Conservation (phyloP, 2,329 filamentous ascomycete species). For the Lecanicillium sp. region DNA sequence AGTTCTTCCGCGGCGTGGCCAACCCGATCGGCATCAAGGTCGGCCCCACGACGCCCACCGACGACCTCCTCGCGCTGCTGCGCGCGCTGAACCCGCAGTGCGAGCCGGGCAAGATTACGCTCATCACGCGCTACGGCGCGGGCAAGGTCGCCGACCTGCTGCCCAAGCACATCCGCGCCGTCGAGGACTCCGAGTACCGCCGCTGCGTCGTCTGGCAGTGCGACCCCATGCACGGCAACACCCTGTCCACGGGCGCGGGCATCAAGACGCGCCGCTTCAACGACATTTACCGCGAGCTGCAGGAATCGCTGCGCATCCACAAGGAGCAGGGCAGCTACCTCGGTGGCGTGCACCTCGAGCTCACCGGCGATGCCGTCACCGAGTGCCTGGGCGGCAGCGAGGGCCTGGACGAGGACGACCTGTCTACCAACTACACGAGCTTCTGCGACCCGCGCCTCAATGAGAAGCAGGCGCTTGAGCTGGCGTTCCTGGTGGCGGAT, state of each 20-base stretch:
- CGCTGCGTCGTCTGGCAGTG: slow-evolving; percentile 86
- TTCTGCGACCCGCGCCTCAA: slow-evolving; percentile 95
- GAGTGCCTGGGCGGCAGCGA: slow-evolving; percentile 91
- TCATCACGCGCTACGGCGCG: slow-evolving; percentile 93
- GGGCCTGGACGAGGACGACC: slow-evolving; percentile 76
- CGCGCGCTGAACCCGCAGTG: slow-evolving; percentile 75
- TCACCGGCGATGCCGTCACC: slow-evolving; percentile 93
- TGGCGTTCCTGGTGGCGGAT: slow-evolving; percentile 88
- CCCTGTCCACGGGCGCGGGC: slow-evolving; percentile 59
- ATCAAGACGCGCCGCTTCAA: slow-evolving; percentile 91
- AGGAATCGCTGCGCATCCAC: slow-evolving; percentile 77
- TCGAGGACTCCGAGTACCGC: slow-evolving; percentile 66
- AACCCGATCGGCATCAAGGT: slow-evolving; percentile 98
- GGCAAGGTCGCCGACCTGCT: slow-evolving; percentile 67
- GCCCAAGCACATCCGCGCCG: slow-evolving; percentile 78
- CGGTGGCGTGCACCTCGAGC: slow-evolving; percentile 88
- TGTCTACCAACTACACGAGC: slow-evolving; percentile 86
- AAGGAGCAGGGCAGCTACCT: slow-evolving; percentile 77
- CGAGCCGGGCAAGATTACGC: slow-evolving; percentile 86
- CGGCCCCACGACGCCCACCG: slow-evolving; percentile 71
- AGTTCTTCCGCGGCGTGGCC: slow-evolving; percentile 93
- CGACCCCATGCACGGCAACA: slow-evolving; percentile 96
- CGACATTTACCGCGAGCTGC: slow-evolving; percentile 82
- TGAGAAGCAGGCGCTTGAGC: slow-evolving; percentile 93
- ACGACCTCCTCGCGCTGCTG: slow-evolving; percentile 72